Base-by-base conservation (phyloP, 2,329 filamentous ascomycete genomes). In the Cladosporium velox region DNA sequence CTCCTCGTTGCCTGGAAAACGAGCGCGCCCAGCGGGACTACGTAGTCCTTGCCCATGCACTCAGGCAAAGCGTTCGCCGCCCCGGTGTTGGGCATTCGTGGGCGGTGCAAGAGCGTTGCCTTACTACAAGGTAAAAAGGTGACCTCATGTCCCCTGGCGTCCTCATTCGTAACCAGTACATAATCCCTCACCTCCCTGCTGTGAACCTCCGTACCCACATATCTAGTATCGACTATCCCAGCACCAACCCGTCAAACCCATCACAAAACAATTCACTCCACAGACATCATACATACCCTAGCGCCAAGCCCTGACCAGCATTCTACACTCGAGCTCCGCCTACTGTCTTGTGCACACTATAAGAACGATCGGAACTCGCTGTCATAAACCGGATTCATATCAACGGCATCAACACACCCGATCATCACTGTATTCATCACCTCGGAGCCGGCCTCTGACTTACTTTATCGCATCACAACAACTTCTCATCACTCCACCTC, bases 301-400 rank as follows among this genome's bases (percentile, higher is more conserved):
- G 60, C 60, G 60, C 60, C 60, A 63, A 63, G 60, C 60, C 60
- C 49, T 26, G 60, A 63, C 60, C 60, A 63, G 32, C 59, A 59
- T 30, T 24, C 41, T 62, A 52, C 59, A 35, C 21, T 62, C 32
- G 44, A 51, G 44, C 30, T 52, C 44, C 59, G 47, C 24, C 59
- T 51, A 62, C 47, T 32, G 59, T 38, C 59, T 62, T 30, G 44
- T 35, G n/a, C 47, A 52, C 24, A 26, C 59, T 62, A 62, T 62
- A 62, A 62, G 59, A 62, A 28, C 44, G 18, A 47, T 47, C 59
- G 32, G 12, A 34, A 24, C 24, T 51, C 47, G n/a, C 32, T 62
- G 10, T 1, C 18, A 26, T 30, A 38, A 35, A 38, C 6, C 59
- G 11, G 18, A 24, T 21, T 18, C 24, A 34, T n/a, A 28, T 52